A percentile compares a stretch with the other conserved stretches of the same genome.
Evolutionary conservation across 2,329 filamentous ascomycete species (phyloP).

Genomic region (Aspergillus piperis): DNA sequence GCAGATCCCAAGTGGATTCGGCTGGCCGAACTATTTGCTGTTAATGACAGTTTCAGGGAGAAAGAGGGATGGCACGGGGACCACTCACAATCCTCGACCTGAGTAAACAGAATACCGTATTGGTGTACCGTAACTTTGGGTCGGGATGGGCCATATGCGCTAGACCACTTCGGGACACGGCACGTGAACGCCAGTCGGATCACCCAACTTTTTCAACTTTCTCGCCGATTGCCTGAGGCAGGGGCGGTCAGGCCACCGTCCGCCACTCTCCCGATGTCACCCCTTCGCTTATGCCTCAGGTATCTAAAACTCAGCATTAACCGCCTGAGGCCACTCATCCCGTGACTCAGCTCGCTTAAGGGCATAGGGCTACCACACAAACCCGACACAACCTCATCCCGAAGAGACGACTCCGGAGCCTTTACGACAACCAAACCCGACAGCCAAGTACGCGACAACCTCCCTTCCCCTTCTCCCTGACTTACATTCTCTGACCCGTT

Average conservation of each 20-base stretch:
- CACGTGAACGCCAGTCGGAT: slow-evolving; percentile 8
- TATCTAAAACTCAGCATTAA: neutral
- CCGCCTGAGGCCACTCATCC: slow-evolving; percentile 15
- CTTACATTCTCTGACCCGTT: slow-evolving; percentile 32
- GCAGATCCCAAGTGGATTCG: slow-evolving; percentile 16
- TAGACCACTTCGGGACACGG: slow-evolving; percentile 18
- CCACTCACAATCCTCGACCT: slow-evolving; percentile 2
- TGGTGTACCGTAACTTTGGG: slow-evolving; percentile 27
- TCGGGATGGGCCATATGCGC: slow-evolving; percentile 23
- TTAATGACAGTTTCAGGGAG: slow-evolving; percentile 12
- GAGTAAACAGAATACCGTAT: slow-evolving; percentile 25
- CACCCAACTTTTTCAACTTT: neutral
- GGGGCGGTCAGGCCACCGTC: slow-evolving; percentile 21
- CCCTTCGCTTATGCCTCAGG: slow-evolving; percentile 16
- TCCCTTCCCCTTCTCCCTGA: slow-evolving; percentile 20
- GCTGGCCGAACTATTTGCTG: slow-evolving; percentile 24
- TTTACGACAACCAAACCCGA: slow-evolving; percentile 43
- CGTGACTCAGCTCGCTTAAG: slow-evolving; percentile 42
- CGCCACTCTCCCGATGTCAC: neutral
- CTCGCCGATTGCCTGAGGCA: neutral
- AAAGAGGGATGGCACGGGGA: slow-evolving; percentile 3
- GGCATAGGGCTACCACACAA: slow-evolving; percentile 43
- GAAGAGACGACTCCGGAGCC: slow-evolving; percentile 35
- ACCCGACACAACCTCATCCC: slow-evolving; percentile 37
- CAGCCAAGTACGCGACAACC: slow-evolving; percentile 41